A percentile compares a stretch with the other conserved stretches of the same genome.
These are phyloP conservation scores for Cutaneotrichosporon cutaneum DNA, from an alignment of 1,284 basidiomycete species.

Conservation along the genomic window DNA sequence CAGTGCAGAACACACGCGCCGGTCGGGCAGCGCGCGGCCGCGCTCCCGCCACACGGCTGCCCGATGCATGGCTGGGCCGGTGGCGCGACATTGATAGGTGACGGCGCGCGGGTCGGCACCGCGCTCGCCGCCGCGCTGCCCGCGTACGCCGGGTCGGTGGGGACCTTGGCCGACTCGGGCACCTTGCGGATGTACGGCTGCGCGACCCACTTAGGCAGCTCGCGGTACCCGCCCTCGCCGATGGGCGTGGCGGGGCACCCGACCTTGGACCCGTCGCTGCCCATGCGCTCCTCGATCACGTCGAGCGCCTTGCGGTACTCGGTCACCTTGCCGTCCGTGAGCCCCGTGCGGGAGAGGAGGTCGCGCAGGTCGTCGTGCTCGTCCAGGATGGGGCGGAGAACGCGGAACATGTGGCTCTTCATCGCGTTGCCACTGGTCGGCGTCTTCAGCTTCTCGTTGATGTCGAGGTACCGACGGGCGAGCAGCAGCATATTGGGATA, in stretches of 20 bases:
- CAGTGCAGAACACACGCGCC: constrained; percentile 51
- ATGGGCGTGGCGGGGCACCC: constrained; percentile 36
- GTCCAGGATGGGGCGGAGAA: constrained; percentile 75
- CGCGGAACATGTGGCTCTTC: constrained; percentile 90
- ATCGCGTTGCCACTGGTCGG: constrained; percentile 71
- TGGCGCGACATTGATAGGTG: background rate
- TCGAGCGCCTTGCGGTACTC: constrained; percentile 60
- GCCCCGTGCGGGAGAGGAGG: constrained; percentile 42
- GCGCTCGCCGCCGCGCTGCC: background rate
- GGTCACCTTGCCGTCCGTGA: constrained; percentile 39
- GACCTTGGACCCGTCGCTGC: constrained; percentile 56
- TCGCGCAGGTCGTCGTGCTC: constrained; percentile 72
- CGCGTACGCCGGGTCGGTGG: constrained; percentile 10
- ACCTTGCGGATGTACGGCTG: constrained; percentile 77
- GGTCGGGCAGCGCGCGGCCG: constrained; percentile 46
- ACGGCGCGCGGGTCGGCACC: constrained; percentile 22
- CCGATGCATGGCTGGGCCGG: constrained; percentile 7
- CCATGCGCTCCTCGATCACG: constrained; percentile 68
- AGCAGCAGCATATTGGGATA: constrained; percentile 67
- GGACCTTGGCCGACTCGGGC: constrained; percentile 36
- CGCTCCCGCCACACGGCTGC: constrained; percentile 17
- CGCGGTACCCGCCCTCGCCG: constrained; percentile 50
- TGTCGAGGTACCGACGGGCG: constrained; percentile 81
- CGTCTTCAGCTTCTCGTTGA: constrained; percentile 71
- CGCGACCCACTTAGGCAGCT: constrained; percentile 76